Base-by-base conservation (phyloP, 2,329 filamentous ascomycete species). In the Cladosporium sp. region DNA sequence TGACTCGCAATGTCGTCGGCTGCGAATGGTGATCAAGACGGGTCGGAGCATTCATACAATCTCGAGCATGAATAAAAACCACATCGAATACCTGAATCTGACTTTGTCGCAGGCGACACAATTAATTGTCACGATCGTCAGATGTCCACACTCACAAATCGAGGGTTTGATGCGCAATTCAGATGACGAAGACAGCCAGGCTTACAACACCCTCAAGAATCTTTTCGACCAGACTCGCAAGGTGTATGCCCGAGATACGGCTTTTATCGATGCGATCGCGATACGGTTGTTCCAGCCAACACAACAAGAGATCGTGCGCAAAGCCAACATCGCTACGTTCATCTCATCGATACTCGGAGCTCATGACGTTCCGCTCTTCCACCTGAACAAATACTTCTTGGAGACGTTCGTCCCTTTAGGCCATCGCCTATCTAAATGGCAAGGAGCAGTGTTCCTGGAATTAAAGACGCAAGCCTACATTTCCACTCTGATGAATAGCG, bases 401-500 rank as follows among this genome's bases (percentile, higher is more conserved):
- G 84, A 88, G 55, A 86, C 86, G 0, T 89, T 89, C 72, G 85
- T 88, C 10, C 84, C 86, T 0, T 82, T 87, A 63, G 85, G 85
- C 28, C 82, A 81, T 44, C 80, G 84, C 12, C 74, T 90, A 26
- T 76, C 87, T 23, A 87, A 87, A 70, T 85, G 83, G 67, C 86
- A 88, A 70, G 86, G 85, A 1, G 82, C 84, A 16, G 78, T 90
- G 29, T 88, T 85, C 69, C 80, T 89, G 18, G 87, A 89, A 68
- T 77, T 90, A 23, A 90, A 90, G 76, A 89, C 88, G 1, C 88
- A 89, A 73, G 86, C 87, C 16, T 89, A 88, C 71, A 86, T 89
- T 65, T 86, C 86, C 4, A 84, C 85, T 4, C 80, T 87, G 71
- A 83, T 85, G 69, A 85, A 83, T 70, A 83, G 82, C 50, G 83